Percentiles rank a stretch among this genome's conserved stretches.
Conservation (phyloP, 1,139 yeast species). For the Eremothecium gossypii region DNA sequence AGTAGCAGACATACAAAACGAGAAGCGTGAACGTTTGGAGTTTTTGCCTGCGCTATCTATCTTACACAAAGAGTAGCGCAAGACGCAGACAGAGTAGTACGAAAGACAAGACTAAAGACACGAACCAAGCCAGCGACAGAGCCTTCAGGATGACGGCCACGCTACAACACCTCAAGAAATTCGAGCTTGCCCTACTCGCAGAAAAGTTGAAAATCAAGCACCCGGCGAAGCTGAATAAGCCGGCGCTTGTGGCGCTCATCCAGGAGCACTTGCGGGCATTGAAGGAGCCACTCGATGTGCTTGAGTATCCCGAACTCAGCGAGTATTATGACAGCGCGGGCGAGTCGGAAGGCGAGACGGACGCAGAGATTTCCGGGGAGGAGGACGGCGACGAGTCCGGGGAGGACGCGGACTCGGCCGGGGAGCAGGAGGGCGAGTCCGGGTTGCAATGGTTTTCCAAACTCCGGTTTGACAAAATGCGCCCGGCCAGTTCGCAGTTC, state of each 20-base stretch:
- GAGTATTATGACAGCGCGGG: constrained; percentile 18
- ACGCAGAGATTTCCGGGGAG: constrained; percentile 7
- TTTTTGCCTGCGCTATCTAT: too few relatives aligned
- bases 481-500: constrained; percentile 10
- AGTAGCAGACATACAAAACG: too few relatives aligned
- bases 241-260: constrained; percentile 16
- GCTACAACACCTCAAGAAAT: constrained; percentile 21
- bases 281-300: constrained; percentile 18
- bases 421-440: constrained; percentile 6
- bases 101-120: not conserved
- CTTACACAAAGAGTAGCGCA: not conserved
- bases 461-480: constrained; percentile 8
- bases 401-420: constrained; percentile 6
- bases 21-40: too few relatives aligned
- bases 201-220: constrained; percentile 20
- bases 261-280: constrained; percentile 16
- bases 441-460: constrained; percentile 10
- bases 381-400: constrained; percentile 7
- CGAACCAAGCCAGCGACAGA: not conserved
- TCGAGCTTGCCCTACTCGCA: constrained; percentile 23
- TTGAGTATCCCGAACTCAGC: constrained; percentile 25
- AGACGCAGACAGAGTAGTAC: not conserved
- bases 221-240: constrained; percentile 17
- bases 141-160: constrained; percentile 6
- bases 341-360: constrained; percentile 7